Conservation (phyloP, 2,329 filamentous ascomycete genomes). For the Aureobasidium mangrovei region DNA sequence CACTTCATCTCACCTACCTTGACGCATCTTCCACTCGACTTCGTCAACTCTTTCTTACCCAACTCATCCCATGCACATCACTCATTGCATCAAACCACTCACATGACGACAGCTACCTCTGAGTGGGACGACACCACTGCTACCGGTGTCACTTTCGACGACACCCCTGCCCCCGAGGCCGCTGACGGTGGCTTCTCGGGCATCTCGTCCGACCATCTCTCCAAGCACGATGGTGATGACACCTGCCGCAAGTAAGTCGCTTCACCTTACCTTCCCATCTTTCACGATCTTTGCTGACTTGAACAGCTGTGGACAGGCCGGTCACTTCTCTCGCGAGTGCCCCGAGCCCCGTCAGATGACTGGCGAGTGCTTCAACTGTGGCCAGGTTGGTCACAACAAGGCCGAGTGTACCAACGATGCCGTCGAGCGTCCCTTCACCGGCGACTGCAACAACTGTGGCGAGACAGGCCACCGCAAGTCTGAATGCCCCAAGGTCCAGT, state of each 20-base stretch:
- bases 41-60: background rate
- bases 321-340: constrained; percentile 43
- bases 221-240: constrained; percentile 15
- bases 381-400: constrained; percentile 52
- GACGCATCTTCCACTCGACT: background rate
- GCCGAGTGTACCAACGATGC: constrained; percentile 51
- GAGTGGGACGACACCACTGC: background rate
- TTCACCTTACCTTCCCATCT: background rate
- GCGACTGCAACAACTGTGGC: constrained; percentile 53
- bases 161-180: background rate
- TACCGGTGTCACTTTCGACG: too few relatives aligned
- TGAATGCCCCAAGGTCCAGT: constrained; percentile 54
- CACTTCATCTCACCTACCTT: background rate
- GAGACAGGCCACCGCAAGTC: constrained; percentile 52
- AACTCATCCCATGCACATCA: background rate
- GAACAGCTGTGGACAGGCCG: constrained; percentile 33
- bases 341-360: constrained; percentile 34
- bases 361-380: constrained; percentile 52
- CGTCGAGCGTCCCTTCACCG: constrained; percentile 41
- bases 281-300: constrained; percentile 22
- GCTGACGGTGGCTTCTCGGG: background rate
- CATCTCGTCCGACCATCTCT: background rate
- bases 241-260: constrained; percentile 34
- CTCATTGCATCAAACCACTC: background rate
- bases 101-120: constrained; percentile 3